Percentiles rank a stretch among this genome's conserved stretches.
These are phyloP conservation scores for Periconia digitata DNA, from an alignment of 2,329 filamentous ascomycete genomes.

Conservation along the genomic window DNA sequence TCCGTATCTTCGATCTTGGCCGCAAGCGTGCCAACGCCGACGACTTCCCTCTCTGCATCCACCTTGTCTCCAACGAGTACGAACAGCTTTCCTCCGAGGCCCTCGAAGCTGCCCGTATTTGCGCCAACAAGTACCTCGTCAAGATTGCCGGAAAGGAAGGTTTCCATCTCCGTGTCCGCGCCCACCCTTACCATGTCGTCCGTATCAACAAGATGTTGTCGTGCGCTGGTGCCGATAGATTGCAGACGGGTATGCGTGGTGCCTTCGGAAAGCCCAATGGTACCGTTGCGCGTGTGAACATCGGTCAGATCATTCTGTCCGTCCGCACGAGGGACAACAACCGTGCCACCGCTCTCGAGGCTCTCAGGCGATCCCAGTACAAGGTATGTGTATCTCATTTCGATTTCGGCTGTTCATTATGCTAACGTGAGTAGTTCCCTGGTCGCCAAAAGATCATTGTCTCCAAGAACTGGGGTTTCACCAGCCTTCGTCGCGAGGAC, in stretches of 20 bases:
- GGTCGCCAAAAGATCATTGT: conserved; percentile 99
- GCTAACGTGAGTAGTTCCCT: conserved; percentile 65
- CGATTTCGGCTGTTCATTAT: neutral
- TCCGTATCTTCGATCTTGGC: conserved; percentile 98
- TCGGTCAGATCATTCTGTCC: conserved; percentile 97
- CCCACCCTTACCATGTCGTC: conserved; percentile 99
- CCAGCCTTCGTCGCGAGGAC: conserved; percentile 94
- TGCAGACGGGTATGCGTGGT: conserved; percentile 99
- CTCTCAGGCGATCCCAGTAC: conserved; percentile 98
- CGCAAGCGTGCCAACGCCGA: conserved; percentile 98
- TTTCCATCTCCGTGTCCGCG: conserved; percentile 74
- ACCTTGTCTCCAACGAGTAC: conserved; percentile 99
- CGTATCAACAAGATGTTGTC: conserved; percentile 99
- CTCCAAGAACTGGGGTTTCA: conserved; percentile 99
- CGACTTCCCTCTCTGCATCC: conserved; percentile 97
- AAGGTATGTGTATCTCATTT: conserved; percentile 56
- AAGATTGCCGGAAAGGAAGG: conserved; percentile 70
- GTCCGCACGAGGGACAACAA: conserved; percentile 95
- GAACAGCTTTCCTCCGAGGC: conserved; percentile 99
- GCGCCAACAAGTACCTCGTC: conserved; percentile 95
- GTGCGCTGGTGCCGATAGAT: conserved; percentile 99
- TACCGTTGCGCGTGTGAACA: conserved; percentile 99
- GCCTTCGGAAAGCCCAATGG: conserved; percentile 99
- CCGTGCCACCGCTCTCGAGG: conserved; percentile 93
- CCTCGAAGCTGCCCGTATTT: conserved; percentile 99